These are phyloP conservation scores for Pistacia integerrima DNA, from an alignment of 345 rosid species.

Conservation along the genomic window DNA sequence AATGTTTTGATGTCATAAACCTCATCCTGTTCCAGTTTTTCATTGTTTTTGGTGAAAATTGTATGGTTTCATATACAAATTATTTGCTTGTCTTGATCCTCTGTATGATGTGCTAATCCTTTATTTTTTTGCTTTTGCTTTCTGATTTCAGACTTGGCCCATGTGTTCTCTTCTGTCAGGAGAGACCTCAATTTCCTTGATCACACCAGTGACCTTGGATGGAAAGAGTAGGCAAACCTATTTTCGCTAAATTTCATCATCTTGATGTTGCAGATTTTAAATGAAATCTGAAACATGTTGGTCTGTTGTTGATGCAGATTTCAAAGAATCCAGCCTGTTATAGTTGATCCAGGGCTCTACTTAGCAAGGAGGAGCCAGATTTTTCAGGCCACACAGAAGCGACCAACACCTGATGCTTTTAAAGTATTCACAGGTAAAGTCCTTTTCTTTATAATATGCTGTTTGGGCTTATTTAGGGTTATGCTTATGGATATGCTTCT, in stretches of 20 bases:
- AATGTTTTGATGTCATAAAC: background rate
- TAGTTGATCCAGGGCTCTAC: constrained; percentile 91
- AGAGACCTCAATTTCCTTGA: constrained; percentile 91
- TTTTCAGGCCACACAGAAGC: constrained; percentile 81
- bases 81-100: background rate
- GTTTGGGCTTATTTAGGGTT: background rate
- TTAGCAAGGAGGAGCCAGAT: constrained; percentile 86
- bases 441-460: constrained; percentile 11
- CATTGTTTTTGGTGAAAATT: background rate
- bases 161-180: constrained; percentile 73
- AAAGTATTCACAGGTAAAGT: constrained; percentile 85
- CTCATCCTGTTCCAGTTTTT: background rate
- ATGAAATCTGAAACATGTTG: constrained; percentile 19
- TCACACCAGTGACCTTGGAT: constrained; percentile 93
- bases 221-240: constrained; percentile 90
- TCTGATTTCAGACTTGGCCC: constrained; percentile 69
- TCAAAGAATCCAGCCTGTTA: constrained; percentile 82
- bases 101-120: background rate
- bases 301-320: constrained; percentile 44
- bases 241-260: constrained; percentile 6
- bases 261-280: background rate
- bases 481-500: constrained; percentile 1
- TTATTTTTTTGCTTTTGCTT: constrained; percentile 22
- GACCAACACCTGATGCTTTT: constrained; percentile 81
- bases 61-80: background rate